Evolutionary conservation across 129 eudicot species (phyloP).

Genomic region (Arctium minus): DNA sequence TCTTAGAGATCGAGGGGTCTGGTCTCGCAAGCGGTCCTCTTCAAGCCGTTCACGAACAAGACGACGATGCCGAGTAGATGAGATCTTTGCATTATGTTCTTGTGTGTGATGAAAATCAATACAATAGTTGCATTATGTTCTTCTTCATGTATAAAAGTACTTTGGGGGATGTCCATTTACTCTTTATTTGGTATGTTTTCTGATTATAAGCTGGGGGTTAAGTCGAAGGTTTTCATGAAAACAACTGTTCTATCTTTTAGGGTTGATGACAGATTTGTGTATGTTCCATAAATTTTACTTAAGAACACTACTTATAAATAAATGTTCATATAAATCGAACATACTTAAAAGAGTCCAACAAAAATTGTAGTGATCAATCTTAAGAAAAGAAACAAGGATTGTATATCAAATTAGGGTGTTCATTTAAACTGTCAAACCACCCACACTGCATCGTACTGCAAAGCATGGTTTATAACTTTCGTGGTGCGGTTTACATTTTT

Average conservation of each 20-base stretch:
- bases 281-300: too few relatives aligned
- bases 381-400: too few relatives aligned
- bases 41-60: slow-evolving; percentile 50
- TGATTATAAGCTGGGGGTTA: not conserved
- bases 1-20: slow-evolving; percentile 32
- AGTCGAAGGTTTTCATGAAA: not conserved
- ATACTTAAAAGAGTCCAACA: too few relatives aligned
- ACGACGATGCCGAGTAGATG: slow-evolving; percentile 38
- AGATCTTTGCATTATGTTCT: not conserved
- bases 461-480: too few relatives aligned
- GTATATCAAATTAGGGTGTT: too few relatives aligned
- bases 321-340: too few relatives aligned
- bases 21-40: slow-evolving; percentile 46
- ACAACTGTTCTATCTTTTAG: too few relatives aligned
- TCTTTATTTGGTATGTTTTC: not conserved
- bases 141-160: not conserved
- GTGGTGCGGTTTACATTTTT: too few relatives aligned
- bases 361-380: too few relatives aligned
- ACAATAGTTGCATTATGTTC: not conserved
- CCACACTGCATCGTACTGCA: too few relatives aligned
- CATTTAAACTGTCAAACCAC: too few relatives aligned
- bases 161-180: not conserved
- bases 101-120: not conserved
- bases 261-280: not conserved
- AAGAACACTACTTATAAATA: too few relatives aligned